Conservation (phyloP, 768 basidiomycete genomes). For the Boletus edulis region DNA sequence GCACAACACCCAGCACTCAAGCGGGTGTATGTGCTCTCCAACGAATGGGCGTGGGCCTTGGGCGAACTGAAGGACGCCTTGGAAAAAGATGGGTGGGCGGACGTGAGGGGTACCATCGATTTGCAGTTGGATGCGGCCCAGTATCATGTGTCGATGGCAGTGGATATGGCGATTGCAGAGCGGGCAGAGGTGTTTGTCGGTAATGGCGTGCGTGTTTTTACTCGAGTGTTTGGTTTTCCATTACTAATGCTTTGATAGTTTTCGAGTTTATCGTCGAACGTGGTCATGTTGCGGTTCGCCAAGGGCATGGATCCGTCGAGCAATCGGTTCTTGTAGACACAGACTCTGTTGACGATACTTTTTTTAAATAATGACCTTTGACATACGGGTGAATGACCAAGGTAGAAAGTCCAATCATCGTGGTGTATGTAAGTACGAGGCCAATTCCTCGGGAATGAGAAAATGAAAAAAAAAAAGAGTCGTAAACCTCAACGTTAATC, state of each 20-base stretch:
- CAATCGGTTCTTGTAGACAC: constrained; percentile 42
- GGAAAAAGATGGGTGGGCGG: constrained; percentile 48
- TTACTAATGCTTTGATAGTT: constrained; percentile 26
- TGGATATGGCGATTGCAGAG: constrained; percentile 62
- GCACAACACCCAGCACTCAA: constrained; percentile 27
- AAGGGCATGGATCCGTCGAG: constrained; percentile 36
- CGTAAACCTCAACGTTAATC: neutral
- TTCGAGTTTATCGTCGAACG: constrained; percentile 50
- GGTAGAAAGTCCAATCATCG: too few species aligned
- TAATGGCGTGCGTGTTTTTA: constrained; percentile 47
- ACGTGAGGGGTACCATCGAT: constrained; percentile 42
- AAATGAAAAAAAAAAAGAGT: too few species aligned
- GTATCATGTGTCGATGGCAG: constrained; percentile 45
- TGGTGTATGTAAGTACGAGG: too few species aligned
- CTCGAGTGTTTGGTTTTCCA: too few species aligned
- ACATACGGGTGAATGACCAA: too few species aligned
- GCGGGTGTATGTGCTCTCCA: constrained; percentile 50
- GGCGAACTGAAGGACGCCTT: constrained; percentile 38
- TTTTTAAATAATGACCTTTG: too few species aligned
- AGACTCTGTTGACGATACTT: too few species aligned
- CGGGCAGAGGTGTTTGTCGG: constrained; percentile 59
- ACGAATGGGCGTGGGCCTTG: constrained; percentile 47
- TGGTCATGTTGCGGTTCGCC: constrained; percentile 46
- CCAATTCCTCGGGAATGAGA: too few species aligned
- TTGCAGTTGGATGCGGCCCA: constrained; percentile 45